Evolutionary conservation across 371 early-diverging fungal genomes (phyloP).

Genomic region (Mortierella sp.): DNA sequence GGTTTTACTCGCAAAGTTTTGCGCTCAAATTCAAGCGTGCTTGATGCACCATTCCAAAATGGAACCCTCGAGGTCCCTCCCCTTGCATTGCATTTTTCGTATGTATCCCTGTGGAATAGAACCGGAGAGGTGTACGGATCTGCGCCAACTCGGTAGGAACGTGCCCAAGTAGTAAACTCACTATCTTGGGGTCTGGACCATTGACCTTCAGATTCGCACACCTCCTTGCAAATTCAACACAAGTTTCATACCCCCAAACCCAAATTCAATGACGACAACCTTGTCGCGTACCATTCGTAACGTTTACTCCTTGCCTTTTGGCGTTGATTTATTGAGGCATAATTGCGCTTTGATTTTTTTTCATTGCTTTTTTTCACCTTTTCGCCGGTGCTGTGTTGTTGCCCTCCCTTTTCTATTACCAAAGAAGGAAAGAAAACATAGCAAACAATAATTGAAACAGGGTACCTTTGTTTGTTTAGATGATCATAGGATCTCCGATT

Average conservation of each 20-base stretch:
- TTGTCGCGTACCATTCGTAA: too few relatives aligned
- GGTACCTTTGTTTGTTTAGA: not conserved
- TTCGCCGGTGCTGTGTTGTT: not conserved
- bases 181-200: not conserved
- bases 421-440: not conserved
- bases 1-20: too few relatives aligned
- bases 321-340: not conserved
- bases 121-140: constrained; percentile 1
- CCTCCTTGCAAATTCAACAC: too few relatives aligned
- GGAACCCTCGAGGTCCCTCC: not conserved
- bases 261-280: too few relatives aligned
- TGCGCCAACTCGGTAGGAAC: not conserved
- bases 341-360: too few relatives aligned
- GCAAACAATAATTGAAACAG: not conserved
- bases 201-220: not conserved
- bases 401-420: not conserved
- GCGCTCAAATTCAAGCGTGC: too few relatives aligned
- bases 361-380: too few relatives aligned
- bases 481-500: not conserved
- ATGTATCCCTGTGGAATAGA: not conserved
- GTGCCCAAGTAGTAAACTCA: not conserved
- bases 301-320: too few relatives aligned
- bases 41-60: not conserved
- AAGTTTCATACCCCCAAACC: too few relatives aligned
- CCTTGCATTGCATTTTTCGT: not conserved